phyloP scores from a whole-genome alignment of 116 monocot species.

The Trichopus zeylanicus region DNA sequence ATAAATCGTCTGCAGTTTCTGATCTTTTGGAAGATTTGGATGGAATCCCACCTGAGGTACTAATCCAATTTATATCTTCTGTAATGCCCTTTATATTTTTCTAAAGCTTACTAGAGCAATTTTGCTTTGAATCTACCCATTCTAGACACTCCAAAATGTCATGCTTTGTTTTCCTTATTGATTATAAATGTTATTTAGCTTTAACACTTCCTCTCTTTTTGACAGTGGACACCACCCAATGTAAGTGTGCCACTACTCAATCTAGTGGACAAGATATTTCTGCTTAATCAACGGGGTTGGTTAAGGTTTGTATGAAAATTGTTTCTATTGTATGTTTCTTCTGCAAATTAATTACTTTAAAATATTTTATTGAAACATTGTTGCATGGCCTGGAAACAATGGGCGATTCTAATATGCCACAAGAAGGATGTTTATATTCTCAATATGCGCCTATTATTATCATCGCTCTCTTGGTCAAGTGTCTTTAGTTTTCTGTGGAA shows the following conservation, averaged over 20 bases:
- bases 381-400: no score
- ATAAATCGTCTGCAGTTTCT: constrained; percentile 17
- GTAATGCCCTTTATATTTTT: background rate
- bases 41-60: constrained; percentile 84
- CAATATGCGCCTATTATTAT: no score
- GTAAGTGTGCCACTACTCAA: constrained; percentile 89
- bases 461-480: no score
- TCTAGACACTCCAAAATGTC: background rate
- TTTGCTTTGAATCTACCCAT: background rate
- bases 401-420: no score
- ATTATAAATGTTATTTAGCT: background rate
- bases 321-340: background rate
- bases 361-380: constrained; percentile 1
- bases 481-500: no score
- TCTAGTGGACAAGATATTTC: constrained; percentile 96
- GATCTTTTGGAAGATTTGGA: constrained; percentile 39
- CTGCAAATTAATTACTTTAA: no score
- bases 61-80: constrained; percentile 1
- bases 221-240: constrained; percentile 89
- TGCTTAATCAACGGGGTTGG: constrained; percentile 91
- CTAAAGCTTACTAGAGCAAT: background rate
- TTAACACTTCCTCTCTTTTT: background rate
- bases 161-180: background rate
- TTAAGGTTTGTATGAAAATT: constrained; percentile 45
- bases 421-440: no score